phyloP scores from a whole-genome alignment of 768 basidiomycete species.

The Sporobolomyces phaffii region DNA sequence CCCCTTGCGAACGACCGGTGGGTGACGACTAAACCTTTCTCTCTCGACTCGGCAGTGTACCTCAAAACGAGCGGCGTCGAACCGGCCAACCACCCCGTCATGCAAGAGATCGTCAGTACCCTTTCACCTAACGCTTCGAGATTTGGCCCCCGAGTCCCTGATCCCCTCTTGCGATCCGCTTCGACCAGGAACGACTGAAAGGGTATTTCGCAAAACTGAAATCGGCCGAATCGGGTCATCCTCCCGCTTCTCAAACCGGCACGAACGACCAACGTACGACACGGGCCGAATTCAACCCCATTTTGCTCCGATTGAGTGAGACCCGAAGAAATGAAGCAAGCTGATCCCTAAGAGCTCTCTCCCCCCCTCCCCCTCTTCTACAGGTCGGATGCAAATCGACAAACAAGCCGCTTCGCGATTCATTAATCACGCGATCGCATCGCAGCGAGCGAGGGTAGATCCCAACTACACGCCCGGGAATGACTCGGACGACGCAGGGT shows the following conservation, averaged over 20 bases:
- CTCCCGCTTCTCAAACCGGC: too few relatives aligned
- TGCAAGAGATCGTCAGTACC: constrained; percentile 59
- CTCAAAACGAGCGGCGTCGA: constrained; percentile 73
- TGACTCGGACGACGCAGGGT: constrained; percentile 5
- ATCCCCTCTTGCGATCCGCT: too few relatives aligned
- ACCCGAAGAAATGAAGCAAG: not conserved
- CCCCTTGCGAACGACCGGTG: not conserved
- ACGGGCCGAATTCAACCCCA: too few relatives aligned
- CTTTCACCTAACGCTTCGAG: too few relatives aligned
- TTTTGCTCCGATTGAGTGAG: constrained; percentile 11
- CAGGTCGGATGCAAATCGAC: constrained; percentile 58
- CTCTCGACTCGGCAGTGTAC: constrained; percentile 63
- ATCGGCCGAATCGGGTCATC: constrained; percentile 62
- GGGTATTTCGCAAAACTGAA: constrained; percentile 79
- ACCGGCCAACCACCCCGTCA: constrained; percentile 68
- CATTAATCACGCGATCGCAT: constrained; percentile 54
- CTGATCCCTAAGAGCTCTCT: not conserved
- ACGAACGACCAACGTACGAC: constrained; percentile 50
- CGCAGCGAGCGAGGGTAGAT: constrained; percentile 11
- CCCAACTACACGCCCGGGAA: constrained; percentile 16
- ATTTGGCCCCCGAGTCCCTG: too few relatives aligned
- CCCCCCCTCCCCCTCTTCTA: not conserved
- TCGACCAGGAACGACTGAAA: constrained; percentile 63
- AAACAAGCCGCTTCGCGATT: constrained; percentile 73
- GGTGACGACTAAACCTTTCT: not conserved